A percentile compares a stretch with the other conserved stretches of the same genome.
Evolutionary conservation across 129 eudicot species (phyloP).

Genomic region (Chrysanthemum lavandulifolium): DNA sequence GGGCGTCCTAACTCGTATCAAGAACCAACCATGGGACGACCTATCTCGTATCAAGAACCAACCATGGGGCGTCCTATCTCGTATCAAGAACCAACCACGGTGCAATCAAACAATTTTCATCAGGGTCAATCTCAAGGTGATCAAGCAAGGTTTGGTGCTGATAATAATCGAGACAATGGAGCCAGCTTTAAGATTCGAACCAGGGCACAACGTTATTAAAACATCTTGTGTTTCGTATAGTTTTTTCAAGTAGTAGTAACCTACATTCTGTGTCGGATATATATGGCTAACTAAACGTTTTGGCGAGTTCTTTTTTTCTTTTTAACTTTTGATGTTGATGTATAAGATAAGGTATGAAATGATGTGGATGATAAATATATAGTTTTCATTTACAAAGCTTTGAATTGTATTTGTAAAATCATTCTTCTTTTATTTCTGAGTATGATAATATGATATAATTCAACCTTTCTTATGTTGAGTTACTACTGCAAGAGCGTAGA

Average conservation of each 20-base stretch:
- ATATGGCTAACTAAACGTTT: background rate
- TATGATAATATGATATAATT: no score
- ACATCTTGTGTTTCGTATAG: background rate
- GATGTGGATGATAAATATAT: no score
- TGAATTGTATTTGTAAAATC: no score
- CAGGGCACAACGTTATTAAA: conserved; percentile 28
- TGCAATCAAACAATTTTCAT: conserved; percentile 10
- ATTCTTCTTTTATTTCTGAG: no score
- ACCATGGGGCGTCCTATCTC: conserved; percentile 18
- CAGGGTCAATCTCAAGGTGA: conserved; percentile 29
- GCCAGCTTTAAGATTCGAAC: conserved; percentile 34
- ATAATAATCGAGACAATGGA: conserved; percentile 5
- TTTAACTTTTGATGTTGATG: no score
- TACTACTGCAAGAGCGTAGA: no score
- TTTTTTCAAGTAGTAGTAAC: background rate
- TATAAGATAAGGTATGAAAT: no score
- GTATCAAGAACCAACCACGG: conserved; percentile 29
- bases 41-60: conserved; percentile 7
- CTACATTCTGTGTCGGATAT: background rate
- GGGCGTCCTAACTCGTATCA: conserved; percentile 18
- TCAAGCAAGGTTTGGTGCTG: conserved; percentile 34
- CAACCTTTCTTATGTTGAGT: no score
- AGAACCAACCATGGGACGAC: background rate
- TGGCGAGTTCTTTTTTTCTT: background rate
- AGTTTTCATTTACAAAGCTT: no score